A percentile compares a stretch with the other conserved stretches of the same genome.
phyloP scores from a whole-genome alignment of 164 flowering plant species.

The Vitis amurensis region DNA sequence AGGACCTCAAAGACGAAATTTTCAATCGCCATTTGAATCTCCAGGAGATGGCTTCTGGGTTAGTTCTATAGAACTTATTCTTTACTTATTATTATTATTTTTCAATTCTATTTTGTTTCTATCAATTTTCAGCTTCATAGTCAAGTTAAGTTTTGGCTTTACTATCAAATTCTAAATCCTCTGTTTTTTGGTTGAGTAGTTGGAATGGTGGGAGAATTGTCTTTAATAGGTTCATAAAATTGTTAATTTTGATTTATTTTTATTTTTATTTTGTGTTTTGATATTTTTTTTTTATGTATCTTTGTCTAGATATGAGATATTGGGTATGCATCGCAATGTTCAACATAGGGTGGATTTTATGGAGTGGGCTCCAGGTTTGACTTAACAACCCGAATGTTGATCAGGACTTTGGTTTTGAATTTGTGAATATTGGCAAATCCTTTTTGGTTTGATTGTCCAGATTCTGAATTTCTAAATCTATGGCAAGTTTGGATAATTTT shows the following conservation, averaged over 20 bases:
- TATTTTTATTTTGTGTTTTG: background rate
- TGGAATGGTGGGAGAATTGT: too few species aligned
- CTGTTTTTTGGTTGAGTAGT: background rate
- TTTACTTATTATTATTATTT: too few species aligned
- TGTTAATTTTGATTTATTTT: background rate
- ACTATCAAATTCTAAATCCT: background rate
- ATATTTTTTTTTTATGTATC: background rate
- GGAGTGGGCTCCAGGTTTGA: conserved; percentile 99
- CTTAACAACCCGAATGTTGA: background rate
- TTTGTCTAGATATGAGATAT: conserved; percentile 64
- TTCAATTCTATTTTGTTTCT: background rate
- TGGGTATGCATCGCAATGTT: conserved; percentile 83
- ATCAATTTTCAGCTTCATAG: background rate
- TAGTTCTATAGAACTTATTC: conserved; percentile 12
- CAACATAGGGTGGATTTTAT: conserved; percentile 89
- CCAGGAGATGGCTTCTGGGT: conserved; percentile 79
- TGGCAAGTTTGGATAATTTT: too few species aligned
- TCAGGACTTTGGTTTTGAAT: too few species aligned
- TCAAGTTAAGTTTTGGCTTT: conserved; percentile 2
- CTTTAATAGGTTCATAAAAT: too few species aligned
- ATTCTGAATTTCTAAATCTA: too few species aligned
- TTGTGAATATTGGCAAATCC: too few species aligned
- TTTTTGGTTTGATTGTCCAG: too few species aligned
- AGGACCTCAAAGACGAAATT: conserved; percentile 69
- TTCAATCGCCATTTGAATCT: conserved; percentile 48